Percentiles rank a stretch among this genome's conserved stretches.
Conservation (phyloP, 257 asterid species). For the Osmanthus fragrans region DNA sequence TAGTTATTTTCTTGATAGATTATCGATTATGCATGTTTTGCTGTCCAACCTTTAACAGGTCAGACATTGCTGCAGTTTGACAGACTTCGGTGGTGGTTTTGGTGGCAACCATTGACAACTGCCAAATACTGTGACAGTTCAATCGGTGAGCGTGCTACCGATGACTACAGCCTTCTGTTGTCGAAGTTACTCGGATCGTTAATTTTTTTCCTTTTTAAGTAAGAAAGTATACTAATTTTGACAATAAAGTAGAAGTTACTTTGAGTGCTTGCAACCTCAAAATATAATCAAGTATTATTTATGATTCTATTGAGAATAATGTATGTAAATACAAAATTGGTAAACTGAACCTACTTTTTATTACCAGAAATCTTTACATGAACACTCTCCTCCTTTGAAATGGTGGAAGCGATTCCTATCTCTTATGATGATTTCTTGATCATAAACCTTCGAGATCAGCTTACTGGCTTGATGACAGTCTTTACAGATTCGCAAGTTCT, state of each 20-base stretch:
- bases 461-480: conserved; percentile 77
- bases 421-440: conserved; percentile 69
- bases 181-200: too few species aligned
- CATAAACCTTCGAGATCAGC: conserved; percentile 59
- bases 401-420: conserved; percentile 81
- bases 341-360: neutral
- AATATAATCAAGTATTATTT: neutral
- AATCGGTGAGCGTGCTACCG: too few species aligned
- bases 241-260: neutral
- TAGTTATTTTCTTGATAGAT: neutral
- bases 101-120: too few species aligned
- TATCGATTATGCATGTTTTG: neutral
- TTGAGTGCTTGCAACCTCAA: neutral
- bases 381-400: conserved; percentile 68
- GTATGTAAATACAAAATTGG: neutral
- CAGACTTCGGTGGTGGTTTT: too few species aligned
- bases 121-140: too few species aligned
- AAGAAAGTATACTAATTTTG: too few species aligned
- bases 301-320: neutral
- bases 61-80: neutral
- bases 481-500: conserved; percentile 76
- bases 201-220: too few species aligned
- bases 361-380: conserved; percentile 83
- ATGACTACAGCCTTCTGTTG: neutral
- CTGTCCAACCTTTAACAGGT: neutral